phyloP scores from a whole-genome alignment of 352 stramenopile genomes.

The Globisporangium paroecandrum region DNA sequence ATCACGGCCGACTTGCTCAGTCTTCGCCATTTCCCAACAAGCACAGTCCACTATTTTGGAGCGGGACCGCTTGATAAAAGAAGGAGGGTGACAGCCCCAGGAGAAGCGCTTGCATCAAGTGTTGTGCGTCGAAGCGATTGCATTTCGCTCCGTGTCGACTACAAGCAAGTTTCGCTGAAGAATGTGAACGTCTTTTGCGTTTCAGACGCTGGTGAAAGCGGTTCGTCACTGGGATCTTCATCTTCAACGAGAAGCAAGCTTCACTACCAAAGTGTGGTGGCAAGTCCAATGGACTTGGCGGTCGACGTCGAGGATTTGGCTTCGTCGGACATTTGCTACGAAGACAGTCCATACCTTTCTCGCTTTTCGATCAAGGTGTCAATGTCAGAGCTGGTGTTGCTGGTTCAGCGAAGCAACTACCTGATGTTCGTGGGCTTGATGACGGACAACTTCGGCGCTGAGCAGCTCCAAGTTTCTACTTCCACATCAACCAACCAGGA shows the following conservation, averaged over 20 bases:
- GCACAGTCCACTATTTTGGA: slow-evolving; percentile 43
- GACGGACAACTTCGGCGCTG: slow-evolving; percentile 71
- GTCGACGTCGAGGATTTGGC: slow-evolving; percentile 72
- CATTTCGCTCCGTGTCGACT: slow-evolving; percentile 27
- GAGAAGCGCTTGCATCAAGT: slow-evolving; percentile 23
- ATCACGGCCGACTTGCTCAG: slow-evolving; percentile 50
- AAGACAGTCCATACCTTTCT: slow-evolving; percentile 38
- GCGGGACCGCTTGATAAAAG: slow-evolving; percentile 22
- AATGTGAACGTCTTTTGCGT: slow-evolving; percentile 54
- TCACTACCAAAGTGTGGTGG: slow-evolving; percentile 23
- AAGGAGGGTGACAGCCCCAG: slow-evolving; percentile 26
- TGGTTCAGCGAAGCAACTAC: slow-evolving; percentile 39
- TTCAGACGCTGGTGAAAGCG: not conserved
- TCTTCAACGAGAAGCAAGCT: not conserved
- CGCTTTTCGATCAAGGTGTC: slow-evolving; percentile 50
- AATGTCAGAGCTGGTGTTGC: slow-evolving; percentile 27
- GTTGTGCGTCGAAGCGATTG: slow-evolving; percentile 38
- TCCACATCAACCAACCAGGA: not conserved
- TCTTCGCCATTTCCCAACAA: slow-evolving; percentile 66
- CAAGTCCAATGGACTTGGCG: slow-evolving; percentile 39
- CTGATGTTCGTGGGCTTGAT: slow-evolving; percentile 61
- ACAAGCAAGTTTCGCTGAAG: slow-evolving; percentile 41
- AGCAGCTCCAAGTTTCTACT: slow-evolving; percentile 34
- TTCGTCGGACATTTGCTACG: slow-evolving; percentile 39
- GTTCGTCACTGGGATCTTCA: slow-evolving; percentile 18